A percentile compares a stretch with the other conserved stretches of the same genome.
Conservation (phyloP, 768 basidiomycete species). For the Mycena belliarum region DNA sequence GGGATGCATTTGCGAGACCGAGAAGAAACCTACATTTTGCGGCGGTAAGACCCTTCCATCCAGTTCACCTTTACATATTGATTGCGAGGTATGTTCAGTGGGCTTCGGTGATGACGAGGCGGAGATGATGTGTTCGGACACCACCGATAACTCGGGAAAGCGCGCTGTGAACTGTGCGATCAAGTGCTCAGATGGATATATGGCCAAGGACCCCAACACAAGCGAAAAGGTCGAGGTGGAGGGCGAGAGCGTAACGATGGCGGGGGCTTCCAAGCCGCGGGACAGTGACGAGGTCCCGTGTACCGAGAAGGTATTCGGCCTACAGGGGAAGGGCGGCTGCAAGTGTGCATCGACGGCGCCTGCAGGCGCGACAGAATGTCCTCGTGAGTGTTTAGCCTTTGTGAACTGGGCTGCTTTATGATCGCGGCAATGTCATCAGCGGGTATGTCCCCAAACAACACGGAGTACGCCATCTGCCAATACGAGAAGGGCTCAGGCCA, state of each 20-base stretch:
- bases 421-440: no score
- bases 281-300: neutral
- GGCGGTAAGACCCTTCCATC: neutral
- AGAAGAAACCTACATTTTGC: no score
- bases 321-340: neutral
- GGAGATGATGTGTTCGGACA: conserved; percentile 4
- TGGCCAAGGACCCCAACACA: neutral
- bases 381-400: neutral
- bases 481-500: neutral
- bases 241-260: neutral
- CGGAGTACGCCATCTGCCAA: neutral
- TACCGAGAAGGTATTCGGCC: neutral
- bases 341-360: neutral
- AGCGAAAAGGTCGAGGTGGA: neutral
- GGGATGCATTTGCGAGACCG: neutral
- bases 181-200: neutral
- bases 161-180: neutral
- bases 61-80: no score
- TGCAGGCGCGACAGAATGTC: neutral
- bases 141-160: neutral
- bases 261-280: neutral
- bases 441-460: neutral
- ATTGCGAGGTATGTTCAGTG: no score
- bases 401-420: no score
- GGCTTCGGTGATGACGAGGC: no score